Evolutionary conservation across 2,329 filamentous ascomycete species (phyloP).

Genomic region (Fusarium sp.): DNA sequence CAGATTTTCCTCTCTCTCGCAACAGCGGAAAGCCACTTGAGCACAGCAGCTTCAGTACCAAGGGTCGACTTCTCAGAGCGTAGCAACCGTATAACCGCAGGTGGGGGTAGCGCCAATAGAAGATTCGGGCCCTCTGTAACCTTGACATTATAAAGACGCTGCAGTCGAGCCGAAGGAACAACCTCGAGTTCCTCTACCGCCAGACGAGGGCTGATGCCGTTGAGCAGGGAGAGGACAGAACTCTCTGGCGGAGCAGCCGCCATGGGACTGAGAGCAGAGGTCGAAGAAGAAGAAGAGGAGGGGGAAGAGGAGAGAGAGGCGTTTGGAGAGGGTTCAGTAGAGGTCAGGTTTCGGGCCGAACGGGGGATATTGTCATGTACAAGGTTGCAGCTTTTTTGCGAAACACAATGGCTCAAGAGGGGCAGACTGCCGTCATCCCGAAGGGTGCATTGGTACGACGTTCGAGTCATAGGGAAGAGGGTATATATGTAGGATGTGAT

Average conservation of each 20-base stretch:
- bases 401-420: conserved; percentile 37
- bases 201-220: conserved; percentile 36
- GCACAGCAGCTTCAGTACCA: conserved; percentile 55
- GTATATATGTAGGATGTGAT: conserved; percentile 13
- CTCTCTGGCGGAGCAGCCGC: conserved; percentile 35
- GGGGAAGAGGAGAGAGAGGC: neutral
- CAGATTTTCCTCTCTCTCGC: conserved; percentile 22
- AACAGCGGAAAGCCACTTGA: conserved; percentile 55
- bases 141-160: conserved; percentile 55
- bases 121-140: conserved; percentile 54
- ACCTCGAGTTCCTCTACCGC: conserved; percentile 39
- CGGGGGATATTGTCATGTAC: conserved; percentile 39
- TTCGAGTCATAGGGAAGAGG: conserved; percentile 35
- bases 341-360: conserved; percentile 39
- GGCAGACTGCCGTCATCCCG: conserved; percentile 40
- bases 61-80: conserved; percentile 57
- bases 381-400: conserved; percentile 41
- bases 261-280: conserved; percentile 31
- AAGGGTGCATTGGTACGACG: conserved; percentile 43
- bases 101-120: conserved; percentile 55
- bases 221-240: conserved; percentile 40
- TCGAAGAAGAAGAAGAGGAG: conserved; percentile 1
- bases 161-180: conserved; percentile 50
- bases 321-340: conserved; percentile 29
- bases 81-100: conserved; percentile 54